Conservation (phyloP, 2,329 filamentous ascomycete species). For the Parastagonospora avenae region DNA sequence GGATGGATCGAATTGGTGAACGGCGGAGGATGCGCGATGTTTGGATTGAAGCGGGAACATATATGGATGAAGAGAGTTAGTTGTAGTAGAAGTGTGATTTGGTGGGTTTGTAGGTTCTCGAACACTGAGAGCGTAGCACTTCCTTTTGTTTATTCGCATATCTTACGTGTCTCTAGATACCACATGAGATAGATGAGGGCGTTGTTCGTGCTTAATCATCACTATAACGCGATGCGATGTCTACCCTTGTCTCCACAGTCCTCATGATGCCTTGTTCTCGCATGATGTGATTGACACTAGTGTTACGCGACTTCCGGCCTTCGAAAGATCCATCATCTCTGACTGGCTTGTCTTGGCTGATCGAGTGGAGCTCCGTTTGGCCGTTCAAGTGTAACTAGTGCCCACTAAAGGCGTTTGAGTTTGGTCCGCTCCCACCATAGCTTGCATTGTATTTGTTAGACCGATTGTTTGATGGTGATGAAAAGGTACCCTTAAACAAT, state of each 20-base stretch:
- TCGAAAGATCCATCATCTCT: not conserved
- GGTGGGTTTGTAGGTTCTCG: no score
- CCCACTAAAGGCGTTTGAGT: not conserved
- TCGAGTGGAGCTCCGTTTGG: constrained; percentile 12
- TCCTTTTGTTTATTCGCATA: not conserved
- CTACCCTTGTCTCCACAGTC: constrained; percentile 7
- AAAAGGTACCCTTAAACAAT: constrained; percentile 30
- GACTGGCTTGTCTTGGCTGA: constrained; percentile 1
- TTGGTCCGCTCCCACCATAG: not conserved
- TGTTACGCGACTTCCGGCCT: constrained; percentile 3
- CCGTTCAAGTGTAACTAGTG: constrained; percentile 6
- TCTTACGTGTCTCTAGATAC: not conserved
- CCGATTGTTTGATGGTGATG: constrained; percentile 1
- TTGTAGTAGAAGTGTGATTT: no score
- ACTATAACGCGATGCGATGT: not conserved
- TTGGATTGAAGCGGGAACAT: not conserved
- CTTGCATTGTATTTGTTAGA: constrained; percentile 1
- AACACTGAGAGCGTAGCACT: not conserved
- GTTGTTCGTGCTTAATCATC: not conserved
- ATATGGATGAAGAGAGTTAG: no score
- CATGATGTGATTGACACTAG: constrained; percentile 17
- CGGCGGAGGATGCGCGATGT: no score
- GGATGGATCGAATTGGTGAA: no score
- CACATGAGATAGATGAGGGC: not conserved
- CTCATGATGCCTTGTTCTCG: constrained; percentile 11